phyloP scores from a whole-genome alignment of 2,329 filamentous ascomycete species.

The Exophiala bonariae region DNA sequence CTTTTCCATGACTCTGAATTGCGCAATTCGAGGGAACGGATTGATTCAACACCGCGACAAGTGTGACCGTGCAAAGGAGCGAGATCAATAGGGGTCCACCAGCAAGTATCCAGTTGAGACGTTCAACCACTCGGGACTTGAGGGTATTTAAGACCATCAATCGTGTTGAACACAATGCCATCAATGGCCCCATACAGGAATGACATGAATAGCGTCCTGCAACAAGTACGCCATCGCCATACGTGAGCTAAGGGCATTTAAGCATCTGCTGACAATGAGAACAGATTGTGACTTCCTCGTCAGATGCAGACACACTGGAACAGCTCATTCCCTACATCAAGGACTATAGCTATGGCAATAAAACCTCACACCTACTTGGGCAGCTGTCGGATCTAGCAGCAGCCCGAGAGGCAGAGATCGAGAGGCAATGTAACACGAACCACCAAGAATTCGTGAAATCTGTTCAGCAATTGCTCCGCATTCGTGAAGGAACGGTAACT shows the following conservation, averaged over 20 bases:
- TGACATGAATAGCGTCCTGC: slow-evolving; percentile 40
- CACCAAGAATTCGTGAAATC: slow-evolving; percentile 95
- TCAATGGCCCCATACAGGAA: slow-evolving; percentile 35
- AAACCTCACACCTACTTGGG: slow-evolving; percentile 71
- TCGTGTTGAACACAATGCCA: slow-evolving; percentile 31
- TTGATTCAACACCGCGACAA: no score
- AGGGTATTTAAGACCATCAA: no score
- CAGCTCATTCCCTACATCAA: slow-evolving; percentile 92
- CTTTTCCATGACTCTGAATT: no score
- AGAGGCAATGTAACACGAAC: slow-evolving; percentile 89
- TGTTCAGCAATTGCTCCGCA: slow-evolving; percentile 88
- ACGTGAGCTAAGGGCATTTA: no score
- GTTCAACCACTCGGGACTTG: no score
- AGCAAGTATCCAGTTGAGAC: no score
- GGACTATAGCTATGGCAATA: slow-evolving; percentile 77
- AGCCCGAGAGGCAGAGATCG: slow-evolving; percentile 87
- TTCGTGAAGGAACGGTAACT: slow-evolving; percentile 84
- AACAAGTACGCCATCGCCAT: slow-evolving; percentile 33
- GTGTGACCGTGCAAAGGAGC: no score
- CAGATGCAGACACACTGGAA: slow-evolving; percentile 91
- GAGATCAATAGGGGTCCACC: no score
- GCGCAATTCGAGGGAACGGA: no score
- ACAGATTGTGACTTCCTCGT: slow-evolving; percentile 88
- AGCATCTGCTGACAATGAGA: slow-evolving; percentile 9
- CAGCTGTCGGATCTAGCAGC: slow-evolving; percentile 79